Conservation (phyloP, 2,329 filamentous ascomycete species). For the Alternaria sp. region DNA sequence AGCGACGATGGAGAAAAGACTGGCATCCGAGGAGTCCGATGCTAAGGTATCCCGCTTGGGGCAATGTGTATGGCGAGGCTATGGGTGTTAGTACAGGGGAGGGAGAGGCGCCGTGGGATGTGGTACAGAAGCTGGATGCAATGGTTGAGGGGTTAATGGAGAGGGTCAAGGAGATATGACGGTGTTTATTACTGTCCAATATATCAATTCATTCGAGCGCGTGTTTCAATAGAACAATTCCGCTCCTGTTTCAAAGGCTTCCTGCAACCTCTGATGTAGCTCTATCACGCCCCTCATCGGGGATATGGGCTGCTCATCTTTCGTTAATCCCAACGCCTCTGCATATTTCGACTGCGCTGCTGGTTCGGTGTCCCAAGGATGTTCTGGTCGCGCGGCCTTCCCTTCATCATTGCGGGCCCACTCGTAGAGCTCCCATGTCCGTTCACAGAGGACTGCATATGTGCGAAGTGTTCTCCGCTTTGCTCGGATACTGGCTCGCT, state of each 20-base stretch:
- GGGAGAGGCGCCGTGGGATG: neutral
- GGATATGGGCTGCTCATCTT: neutral
- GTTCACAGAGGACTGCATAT: neutral
- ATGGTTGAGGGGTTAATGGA: neutral
- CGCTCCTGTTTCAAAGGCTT: neutral
- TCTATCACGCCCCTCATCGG: neutral
- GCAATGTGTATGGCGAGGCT: neutral
- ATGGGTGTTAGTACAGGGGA: neutral
- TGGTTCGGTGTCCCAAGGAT: neutral
- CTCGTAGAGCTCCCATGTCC: neutral
- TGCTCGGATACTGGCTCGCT: neutral
- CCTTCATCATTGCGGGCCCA: neutral
- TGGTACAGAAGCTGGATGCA: neutral
- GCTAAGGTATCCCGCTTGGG: slow-evolving; percentile 3
- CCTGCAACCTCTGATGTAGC: neutral
- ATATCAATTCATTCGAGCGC: too few species aligned
- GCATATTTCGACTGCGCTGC: neutral
- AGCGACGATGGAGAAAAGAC: neutral
- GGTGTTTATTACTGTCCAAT: too few species aligned
- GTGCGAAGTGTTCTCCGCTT: neutral
- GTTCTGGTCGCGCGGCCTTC: neutral
- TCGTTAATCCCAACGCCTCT: neutral
- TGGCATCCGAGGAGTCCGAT: slow-evolving; percentile 1
- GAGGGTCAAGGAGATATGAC: neutral
- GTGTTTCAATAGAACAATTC: neutral